These are phyloP conservation scores for Holtermanniella nyarrowii DNA, from an alignment of 768 basidiomycete species.

Conservation along the genomic window DNA sequence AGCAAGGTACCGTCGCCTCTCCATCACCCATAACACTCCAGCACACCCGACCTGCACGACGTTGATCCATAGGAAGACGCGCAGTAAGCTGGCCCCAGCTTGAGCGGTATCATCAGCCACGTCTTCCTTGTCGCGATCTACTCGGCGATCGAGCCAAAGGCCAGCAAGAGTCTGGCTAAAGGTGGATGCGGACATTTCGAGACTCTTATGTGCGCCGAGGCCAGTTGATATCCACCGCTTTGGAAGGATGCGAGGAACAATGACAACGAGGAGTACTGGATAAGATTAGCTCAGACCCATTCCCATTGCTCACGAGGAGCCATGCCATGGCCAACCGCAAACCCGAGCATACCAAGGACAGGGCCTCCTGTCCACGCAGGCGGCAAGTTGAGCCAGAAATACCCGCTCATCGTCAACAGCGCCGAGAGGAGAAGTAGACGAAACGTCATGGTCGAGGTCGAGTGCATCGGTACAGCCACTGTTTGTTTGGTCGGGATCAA, in stretches of 20 bases:
- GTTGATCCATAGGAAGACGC: slow-evolving; percentile 15
- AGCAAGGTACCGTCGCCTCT: slow-evolving; percentile 1
- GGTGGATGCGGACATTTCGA: slow-evolving; percentile 17
- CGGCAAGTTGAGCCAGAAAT: slow-evolving; percentile 14
- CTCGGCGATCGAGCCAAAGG: slow-evolving; percentile 11
- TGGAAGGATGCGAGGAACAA: slow-evolving; percentile 18
- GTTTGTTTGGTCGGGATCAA: background rate
- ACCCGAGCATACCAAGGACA: slow-evolving; percentile 15
- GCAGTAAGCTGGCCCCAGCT: slow-evolving; percentile 7
- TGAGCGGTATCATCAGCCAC: too few relatives aligned
- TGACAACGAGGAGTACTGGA: slow-evolving; percentile 10
- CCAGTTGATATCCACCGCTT: slow-evolving; percentile 13
- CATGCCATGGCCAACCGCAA: slow-evolving; percentile 19
- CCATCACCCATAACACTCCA: slow-evolving; percentile 7
- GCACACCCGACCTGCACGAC: slow-evolving; percentile 10
- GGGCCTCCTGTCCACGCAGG: slow-evolving; percentile 8
- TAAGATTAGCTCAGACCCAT: background rate
- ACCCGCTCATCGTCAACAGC: slow-evolving; percentile 11
- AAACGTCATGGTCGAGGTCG: slow-evolving; percentile 12
- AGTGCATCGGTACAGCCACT: slow-evolving; percentile 7
- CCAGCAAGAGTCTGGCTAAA: slow-evolving; percentile 18
- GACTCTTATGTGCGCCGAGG: slow-evolving; percentile 20
- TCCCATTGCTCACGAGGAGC: slow-evolving; percentile 6
- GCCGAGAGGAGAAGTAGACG: slow-evolving; percentile 14
- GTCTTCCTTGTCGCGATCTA: slow-evolving; percentile 13